Percentiles rank a stretch among this genome's conserved stretches.
Conservation (phyloP, 192 early-diverging fungal species). For the Diversispora epigaea region DNA sequence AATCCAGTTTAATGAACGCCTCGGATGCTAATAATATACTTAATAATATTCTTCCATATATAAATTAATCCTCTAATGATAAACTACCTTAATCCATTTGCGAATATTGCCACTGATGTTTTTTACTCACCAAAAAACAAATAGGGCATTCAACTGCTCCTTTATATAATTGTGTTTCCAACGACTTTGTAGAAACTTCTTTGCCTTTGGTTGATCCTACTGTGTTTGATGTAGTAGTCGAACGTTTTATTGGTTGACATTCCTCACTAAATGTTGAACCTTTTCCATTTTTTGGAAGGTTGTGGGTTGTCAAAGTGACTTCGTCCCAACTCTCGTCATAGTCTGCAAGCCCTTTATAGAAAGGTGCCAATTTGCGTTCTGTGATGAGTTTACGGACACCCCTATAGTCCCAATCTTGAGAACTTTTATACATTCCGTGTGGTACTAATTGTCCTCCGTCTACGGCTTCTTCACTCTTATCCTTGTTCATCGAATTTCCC, state of each 20-base stretch:
- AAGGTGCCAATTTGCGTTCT: conserved; percentile 75
- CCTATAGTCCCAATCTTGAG: conserved; percentile 77
- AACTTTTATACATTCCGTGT: conserved; percentile 66
- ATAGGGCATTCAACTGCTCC: conserved; percentile 89
- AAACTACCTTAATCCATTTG: neutral
- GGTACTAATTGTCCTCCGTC: conserved; percentile 67
- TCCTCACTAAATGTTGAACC: conserved; percentile 19
- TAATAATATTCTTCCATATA: too few relatives aligned
- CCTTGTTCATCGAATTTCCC: conserved; percentile 47
- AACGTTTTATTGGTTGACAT: conserved; percentile 16
- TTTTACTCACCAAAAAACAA: conserved; percentile 79
- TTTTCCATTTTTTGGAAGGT: conserved; percentile 31
- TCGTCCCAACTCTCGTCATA: conserved; percentile 50
- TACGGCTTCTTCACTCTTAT: conserved; percentile 46
- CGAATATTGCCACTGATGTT: neutral
- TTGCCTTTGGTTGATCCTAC: conserved; percentile 32
- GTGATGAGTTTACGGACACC: conserved; percentile 73
- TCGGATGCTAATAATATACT: too few relatives aligned
- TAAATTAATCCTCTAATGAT: too few relatives aligned
- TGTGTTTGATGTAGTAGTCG: conserved; percentile 21
- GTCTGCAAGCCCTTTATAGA: conserved; percentile 80
- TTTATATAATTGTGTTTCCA: conserved; percentile 50
- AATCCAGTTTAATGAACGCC: too few relatives aligned
- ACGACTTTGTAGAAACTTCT: conserved; percentile 25
- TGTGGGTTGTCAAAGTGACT: conserved; percentile 26